A percentile compares a stretch with the other conserved stretches of the same genome.
These are phyloP conservation scores for Halenospora varia DNA, from an alignment of 495 filamentous ascomycete genomes.

Conservation along the genomic window DNA sequence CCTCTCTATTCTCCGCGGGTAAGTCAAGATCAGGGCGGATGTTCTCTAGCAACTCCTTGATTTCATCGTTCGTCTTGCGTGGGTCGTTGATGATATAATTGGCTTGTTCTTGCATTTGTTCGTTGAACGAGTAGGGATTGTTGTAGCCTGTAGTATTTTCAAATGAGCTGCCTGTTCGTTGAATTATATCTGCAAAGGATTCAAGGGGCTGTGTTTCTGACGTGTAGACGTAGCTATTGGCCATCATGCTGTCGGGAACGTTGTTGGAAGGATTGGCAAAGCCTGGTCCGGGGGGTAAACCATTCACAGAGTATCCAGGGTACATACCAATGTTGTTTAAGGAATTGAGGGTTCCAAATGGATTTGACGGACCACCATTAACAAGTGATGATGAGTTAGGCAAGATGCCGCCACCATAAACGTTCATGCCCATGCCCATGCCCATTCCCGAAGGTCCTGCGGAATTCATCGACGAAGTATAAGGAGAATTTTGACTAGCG, in stretches of 20 bases:
- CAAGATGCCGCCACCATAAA: not conserved
- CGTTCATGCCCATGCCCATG: not conserved
- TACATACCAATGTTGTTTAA: not conserved
- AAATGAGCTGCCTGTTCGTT: slow-evolving; percentile 23
- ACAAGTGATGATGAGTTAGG: not conserved
- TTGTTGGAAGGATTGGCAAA: not conserved
- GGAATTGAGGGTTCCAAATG: not conserved
- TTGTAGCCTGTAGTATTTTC: slow-evolving; percentile 23
- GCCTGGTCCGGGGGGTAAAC: not conserved
- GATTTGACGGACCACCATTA: not conserved
- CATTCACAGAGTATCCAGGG: not conserved
- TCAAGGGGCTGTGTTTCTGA: not conserved
- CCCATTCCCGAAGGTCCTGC: not conserved
- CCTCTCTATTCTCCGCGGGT: slow-evolving; percentile 58
- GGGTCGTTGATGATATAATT: slow-evolving; percentile 48
- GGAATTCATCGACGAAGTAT: not conserved
- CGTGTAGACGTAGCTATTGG: not conserved
- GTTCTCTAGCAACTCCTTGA: slow-evolving; percentile 63
- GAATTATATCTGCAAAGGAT: slow-evolving; percentile 6
- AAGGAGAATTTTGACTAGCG: not conserved
- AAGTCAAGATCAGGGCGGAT: slow-evolving; percentile 72
- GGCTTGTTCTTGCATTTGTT: slow-evolving; percentile 27
- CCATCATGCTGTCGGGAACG: not conserved
- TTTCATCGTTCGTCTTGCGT: slow-evolving; percentile 57
- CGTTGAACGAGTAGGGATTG: slow-evolving; percentile 11